Evolutionary conservation across 2,329 filamentous ascomycete species (phyloP).

Genomic region (Rhynchosporium graminicola): DNA sequence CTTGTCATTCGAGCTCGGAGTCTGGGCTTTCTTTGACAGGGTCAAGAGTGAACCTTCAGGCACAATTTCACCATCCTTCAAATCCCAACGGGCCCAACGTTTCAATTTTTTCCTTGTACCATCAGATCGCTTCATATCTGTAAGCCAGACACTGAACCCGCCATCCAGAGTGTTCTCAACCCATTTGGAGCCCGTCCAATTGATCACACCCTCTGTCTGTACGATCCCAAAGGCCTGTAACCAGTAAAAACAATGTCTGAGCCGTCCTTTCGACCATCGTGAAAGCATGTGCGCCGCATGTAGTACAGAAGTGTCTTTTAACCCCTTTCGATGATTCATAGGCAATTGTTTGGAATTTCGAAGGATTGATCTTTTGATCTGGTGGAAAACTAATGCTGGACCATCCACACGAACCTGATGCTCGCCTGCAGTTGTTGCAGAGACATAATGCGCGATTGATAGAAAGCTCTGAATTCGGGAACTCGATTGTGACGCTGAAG

Average conservation of each 20-base stretch:
- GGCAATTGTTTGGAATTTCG: constrained; percentile 42
- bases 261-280: constrained; percentile 28
- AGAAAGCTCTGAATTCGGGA: constrained; percentile 42
- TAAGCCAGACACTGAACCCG: constrained; percentile 49
- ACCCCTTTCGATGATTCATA: constrained; percentile 48
- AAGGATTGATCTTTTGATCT: constrained; percentile 33
- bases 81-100: constrained; percentile 22
- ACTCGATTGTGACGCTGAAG: constrained; percentile 41
- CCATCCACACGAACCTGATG: constrained; percentile 49
- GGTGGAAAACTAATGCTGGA: constrained; percentile 47
- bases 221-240: constrained; percentile 41
- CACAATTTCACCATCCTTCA: constrained; percentile 20
- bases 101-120: constrained; percentile 22
- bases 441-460: constrained; percentile 50
- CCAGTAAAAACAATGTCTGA: constrained; percentile 37
- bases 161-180: constrained; percentile 53
- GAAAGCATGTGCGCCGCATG: constrained; percentile 50
- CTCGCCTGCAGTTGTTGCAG: constrained; percentile 51
- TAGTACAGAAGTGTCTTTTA: constrained; percentile 51
- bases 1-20: constrained; percentile 6
- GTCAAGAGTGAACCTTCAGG: constrained; percentile 18
- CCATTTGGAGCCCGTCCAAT: constrained; percentile 34
- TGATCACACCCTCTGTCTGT: constrained; percentile 36
- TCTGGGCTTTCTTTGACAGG: constrained; percentile 13
- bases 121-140: constrained; percentile 24